Conservation (phyloP, 768 basidiomycete genomes). For the Hysterangium stoloniferum region DNA sequence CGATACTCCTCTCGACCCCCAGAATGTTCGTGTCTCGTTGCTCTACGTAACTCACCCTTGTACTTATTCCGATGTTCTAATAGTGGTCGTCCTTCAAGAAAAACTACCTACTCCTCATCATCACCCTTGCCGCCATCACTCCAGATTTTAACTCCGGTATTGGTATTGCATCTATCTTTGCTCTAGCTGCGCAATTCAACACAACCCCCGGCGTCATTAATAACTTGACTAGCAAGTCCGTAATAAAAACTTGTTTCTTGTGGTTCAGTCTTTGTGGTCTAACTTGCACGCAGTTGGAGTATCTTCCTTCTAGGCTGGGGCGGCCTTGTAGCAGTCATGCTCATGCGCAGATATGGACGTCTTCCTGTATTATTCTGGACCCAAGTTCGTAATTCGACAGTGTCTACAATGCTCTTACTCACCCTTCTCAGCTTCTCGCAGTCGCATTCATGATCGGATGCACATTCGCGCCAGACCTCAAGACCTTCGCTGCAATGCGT, state of each 20-base stretch:
- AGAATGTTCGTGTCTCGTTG: slow-evolving; percentile 36
- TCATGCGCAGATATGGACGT: slow-evolving; percentile 56
- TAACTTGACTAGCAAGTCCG: slow-evolving; percentile 49
- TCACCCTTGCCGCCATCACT: slow-evolving; percentile 56
- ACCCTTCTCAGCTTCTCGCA: slow-evolving; percentile 36
- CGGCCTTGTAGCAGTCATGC: slow-evolving; percentile 53
- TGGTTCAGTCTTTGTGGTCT: slow-evolving; percentile 12
- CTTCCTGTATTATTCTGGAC: slow-evolving; percentile 68
- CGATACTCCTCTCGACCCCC: slow-evolving; percentile 55
- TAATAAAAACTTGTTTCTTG: neutral
- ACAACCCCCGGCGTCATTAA: slow-evolving; percentile 54
- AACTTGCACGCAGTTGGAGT: slow-evolving; percentile 41
- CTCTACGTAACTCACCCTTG: neutral
- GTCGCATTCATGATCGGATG: slow-evolving; percentile 52
- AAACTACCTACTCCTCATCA: slow-evolving; percentile 47
- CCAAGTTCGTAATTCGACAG: slow-evolving; percentile 31
- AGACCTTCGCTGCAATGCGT: slow-evolving; percentile 41
- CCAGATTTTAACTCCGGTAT: slow-evolving; percentile 64
- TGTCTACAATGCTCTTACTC: slow-evolving; percentile 11
- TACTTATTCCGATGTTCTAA: slow-evolving; percentile 5
- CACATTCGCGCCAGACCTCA: slow-evolving; percentile 52
- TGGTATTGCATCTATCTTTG: slow-evolving; percentile 58
- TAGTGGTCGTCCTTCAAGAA: slow-evolving; percentile 49
- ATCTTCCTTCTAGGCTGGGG: slow-evolving; percentile 62
- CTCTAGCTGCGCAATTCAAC: slow-evolving; percentile 45